Base-by-base conservation (phyloP, 116 monocot genomes). In the Posidonia oceanica region DNA sequence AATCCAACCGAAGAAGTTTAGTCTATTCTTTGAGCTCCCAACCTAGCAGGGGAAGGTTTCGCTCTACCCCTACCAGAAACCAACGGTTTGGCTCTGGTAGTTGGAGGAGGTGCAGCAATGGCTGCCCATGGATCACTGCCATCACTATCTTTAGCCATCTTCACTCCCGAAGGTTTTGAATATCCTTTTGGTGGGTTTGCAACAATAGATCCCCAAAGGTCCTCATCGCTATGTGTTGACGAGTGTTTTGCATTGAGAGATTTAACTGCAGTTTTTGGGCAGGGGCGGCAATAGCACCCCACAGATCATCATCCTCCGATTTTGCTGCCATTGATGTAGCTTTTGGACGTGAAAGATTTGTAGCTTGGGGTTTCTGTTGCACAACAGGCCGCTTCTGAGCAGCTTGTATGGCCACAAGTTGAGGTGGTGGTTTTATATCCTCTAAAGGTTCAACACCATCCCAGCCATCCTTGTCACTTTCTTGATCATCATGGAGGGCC, bases 131-230 rank as follows among this genome's bases (percentile, higher is more conserved):
- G 89, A 70, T 97, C 97, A 53, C 69, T 76, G 38, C 85, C 84
- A 63, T 87, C 82, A 36, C 54, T 58, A 5, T 63, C 55, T 11
- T 54, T 21, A 10, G 76, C 22, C 54, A 80, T 37, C 63, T 80
- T 83, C 0, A 55, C 2, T 29, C 38, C 78, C 23, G 74, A 63
- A 48, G 89, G 76, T 67, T 75, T 92, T 52, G 81, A 71, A 41
- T 70, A 14, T 52, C 76, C 70, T 79, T 73, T 87, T 14, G 97
- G 87, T 38, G 89, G 79, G 3, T 83, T 75, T 14, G 85, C 97
- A 68, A 92, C 89, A 52, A 92, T 92, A 14, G 92, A 87, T 21
- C 84, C 97, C 97, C 97, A 97, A 7, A 89, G 83, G 76, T 89
- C 97, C 55, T 91, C 91, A 10, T 80, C 81, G 40, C 69, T 75